phyloP scores from a whole-genome alignment of 441 rosid genomes.

The Brassica hybrid region DNA sequence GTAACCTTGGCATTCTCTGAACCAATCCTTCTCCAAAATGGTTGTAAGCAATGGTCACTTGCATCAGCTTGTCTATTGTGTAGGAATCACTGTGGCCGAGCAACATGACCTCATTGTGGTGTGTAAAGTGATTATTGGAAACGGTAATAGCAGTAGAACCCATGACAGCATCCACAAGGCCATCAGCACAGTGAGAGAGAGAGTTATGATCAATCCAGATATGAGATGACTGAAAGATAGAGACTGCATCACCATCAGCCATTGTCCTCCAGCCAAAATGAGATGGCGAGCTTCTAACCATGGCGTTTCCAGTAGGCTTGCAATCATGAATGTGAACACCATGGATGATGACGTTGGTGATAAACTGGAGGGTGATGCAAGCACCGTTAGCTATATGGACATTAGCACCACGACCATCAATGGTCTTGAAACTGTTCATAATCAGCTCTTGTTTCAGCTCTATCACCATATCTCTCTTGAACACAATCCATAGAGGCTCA shows the following conservation, averaged over 20 bases:
- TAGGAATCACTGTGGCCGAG: constrained; percentile 94
- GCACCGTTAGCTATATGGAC: constrained; percentile 93
- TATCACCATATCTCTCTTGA: constrained; percentile 92
- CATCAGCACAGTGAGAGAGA: constrained; percentile 93
- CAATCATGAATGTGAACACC: constrained; percentile 91
- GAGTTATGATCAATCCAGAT: constrained; percentile 97
- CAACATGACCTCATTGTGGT: constrained; percentile 98
- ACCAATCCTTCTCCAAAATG: constrained; percentile 94
- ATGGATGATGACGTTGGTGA: constrained; percentile 86
- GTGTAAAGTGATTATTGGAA: constrained; percentile 87
- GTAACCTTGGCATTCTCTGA: constrained; percentile 97
- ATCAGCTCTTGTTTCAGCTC: constrained; percentile 82
- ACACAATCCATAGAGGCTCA: constrained; percentile 85
- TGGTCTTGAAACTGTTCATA: constrained; percentile 93
- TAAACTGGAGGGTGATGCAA: constrained; percentile 81
- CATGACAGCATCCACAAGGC: constrained; percentile 96
- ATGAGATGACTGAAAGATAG: constrained; percentile 93
- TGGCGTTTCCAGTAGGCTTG: constrained; percentile 89
- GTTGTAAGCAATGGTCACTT: constrained; percentile 96
- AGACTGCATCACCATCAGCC: constrained; percentile 93
- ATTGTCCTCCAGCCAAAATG: constrained; percentile 94
- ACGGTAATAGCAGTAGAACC: constrained; percentile 94
- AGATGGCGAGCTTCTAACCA: constrained; percentile 84
- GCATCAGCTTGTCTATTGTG: constrained; percentile 87
- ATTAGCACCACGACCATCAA: constrained; percentile 86